Evolutionary conservation across 2,329 filamentous ascomycete genomes (phyloP), one percentile per base, ranked within the genome.

Genomic region (Aspergillus chevalieri): DNA sequence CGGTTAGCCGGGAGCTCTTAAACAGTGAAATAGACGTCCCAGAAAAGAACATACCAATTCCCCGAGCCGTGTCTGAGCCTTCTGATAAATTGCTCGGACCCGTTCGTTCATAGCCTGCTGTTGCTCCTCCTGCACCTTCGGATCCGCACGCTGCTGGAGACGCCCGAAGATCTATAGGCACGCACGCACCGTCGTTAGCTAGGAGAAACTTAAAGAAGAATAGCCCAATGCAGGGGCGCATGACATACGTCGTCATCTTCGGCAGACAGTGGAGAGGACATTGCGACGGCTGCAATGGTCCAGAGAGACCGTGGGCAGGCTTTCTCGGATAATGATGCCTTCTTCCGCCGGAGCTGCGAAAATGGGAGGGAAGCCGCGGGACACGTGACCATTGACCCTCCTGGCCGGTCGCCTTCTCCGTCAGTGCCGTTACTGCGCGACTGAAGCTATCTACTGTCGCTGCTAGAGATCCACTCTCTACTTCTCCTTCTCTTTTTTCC

Each of bases 31-130:
- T 21, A 48, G 48, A 47, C 24, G 39, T 44, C 28, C 26, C 10
- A 30, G 44, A 52, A 41, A 47, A 34, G 43, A 45, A 47, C 75
- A 52, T 73, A 87, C 85, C 72, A 89, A 69, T 66, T 87, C 82
- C 34, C 75, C 77, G 48, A 87, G 75, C 48, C 84, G 76, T 57
- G 78, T 68, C 64, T 87, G 83, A 17, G 82, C 79, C 65, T 81
- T 82, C 57, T 80, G 74, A 55, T 82, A 78, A 52, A 83, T 81
- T 22, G 74, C 73, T 56, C 77, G 71, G 19, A 81, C 71, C 46
- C 80, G 76, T 60, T 80, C 78, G 64, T 81, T 80, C 61, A 84
- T 69, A 50, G 80, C 79, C 59, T 79, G 76, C 58, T 84, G 76
- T 55, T 80, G 76, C 62, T 81, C 77, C 65, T 83, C 78, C 55